These are phyloP conservation scores for Russula dissimulans DNA, from an alignment of 768 basidiomycete genomes.

Conservation along the genomic window DNA sequence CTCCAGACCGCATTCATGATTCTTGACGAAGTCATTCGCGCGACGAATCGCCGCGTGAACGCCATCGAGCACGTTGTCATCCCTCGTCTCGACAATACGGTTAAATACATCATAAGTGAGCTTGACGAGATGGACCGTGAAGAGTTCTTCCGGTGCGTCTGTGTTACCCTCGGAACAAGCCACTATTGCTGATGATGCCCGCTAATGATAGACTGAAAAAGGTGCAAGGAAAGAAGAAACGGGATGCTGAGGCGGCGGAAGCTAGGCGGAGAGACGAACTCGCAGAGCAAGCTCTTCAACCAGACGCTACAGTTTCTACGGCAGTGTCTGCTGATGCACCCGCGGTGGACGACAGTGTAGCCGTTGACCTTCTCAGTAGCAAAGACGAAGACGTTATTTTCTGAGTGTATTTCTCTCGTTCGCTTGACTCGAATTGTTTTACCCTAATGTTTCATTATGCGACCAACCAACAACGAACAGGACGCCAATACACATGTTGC, in stretches of 20 bases:
- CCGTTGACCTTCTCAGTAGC: constrained; percentile 63
- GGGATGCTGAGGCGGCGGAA: constrained; percentile 42
- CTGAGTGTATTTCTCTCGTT: constrained; percentile 31
- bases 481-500: background rate
- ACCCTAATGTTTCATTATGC: background rate
- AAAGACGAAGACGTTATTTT: constrained; percentile 95
- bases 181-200: background rate
- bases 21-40: constrained; percentile 96
- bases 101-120: constrained; percentile 96
- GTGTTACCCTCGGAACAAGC: background rate
- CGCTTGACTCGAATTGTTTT: constrained; percentile 3
- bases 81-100: constrained; percentile 91
- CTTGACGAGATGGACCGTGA: constrained; percentile 98
- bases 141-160: constrained; percentile 75
- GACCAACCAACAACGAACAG: background rate
- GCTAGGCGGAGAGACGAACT: constrained; percentile 13
- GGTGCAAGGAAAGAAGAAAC: constrained; percentile 95
- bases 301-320: background rate
- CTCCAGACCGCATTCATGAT: constrained; percentile 97
- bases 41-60: constrained; percentile 98
- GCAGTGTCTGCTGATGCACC: background rate
- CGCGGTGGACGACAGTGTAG: constrained; percentile 25
- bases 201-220: constrained; percentile 68
- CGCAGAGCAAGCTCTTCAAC: constrained; percentile 14
- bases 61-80: constrained; percentile 98